Percentiles rank a stretch among this genome's conserved stretches.
phyloP scores from a whole-genome alignment of 1,284 basidiomycete genomes.

The Papiliotrema nemorosa region DNA sequence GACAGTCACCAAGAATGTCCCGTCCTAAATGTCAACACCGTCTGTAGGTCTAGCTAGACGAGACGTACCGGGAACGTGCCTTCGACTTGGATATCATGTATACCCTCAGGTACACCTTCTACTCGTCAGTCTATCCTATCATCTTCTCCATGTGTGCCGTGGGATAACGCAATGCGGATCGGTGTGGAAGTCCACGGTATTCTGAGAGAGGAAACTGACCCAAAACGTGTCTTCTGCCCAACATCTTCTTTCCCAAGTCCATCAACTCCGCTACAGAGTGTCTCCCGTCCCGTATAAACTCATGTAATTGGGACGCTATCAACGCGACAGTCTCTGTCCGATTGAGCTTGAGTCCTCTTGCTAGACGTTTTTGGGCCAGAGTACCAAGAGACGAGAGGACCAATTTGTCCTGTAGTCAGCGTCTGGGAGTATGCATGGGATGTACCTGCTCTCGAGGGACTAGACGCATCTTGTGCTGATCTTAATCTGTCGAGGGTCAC shows the following conservation, averaged over 20 bases:
- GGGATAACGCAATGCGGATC: no score
- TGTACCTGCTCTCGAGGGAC: constrained; percentile 42
- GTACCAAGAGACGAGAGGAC: constrained; percentile 63
- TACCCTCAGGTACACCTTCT: constrained; percentile 41
- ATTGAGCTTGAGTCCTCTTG: constrained; percentile 83
- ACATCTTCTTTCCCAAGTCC: constrained; percentile 82
- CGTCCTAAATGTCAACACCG: constrained; percentile 33
- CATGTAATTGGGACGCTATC: constrained; percentile 86
- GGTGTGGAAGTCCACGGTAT: no score
- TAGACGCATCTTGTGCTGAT: constrained; percentile 10
- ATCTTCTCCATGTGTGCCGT: not conserved
- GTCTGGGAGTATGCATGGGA: no score
- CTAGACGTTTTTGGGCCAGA: constrained; percentile 90
- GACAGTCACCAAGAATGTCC: constrained; percentile 90
- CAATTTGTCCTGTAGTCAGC: constrained; percentile 49
- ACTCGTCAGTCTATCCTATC: not conserved
- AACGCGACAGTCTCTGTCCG: constrained; percentile 83
- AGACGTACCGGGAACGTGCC: constrained; percentile 76
- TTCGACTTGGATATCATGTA: constrained; percentile 87
- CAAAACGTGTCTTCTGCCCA: constrained; percentile 88
- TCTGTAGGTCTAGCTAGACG: constrained; percentile 29
- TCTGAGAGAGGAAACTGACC: no score
- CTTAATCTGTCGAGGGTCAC: not conserved
- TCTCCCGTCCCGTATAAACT: constrained; percentile 90
- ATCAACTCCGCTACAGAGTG: constrained; percentile 85